Percentiles rank a stretch among this genome's conserved stretches.
phyloP scores from a whole-genome alignment of 129 eudicot genomes.

The Pulicaria dysenterica region DNA sequence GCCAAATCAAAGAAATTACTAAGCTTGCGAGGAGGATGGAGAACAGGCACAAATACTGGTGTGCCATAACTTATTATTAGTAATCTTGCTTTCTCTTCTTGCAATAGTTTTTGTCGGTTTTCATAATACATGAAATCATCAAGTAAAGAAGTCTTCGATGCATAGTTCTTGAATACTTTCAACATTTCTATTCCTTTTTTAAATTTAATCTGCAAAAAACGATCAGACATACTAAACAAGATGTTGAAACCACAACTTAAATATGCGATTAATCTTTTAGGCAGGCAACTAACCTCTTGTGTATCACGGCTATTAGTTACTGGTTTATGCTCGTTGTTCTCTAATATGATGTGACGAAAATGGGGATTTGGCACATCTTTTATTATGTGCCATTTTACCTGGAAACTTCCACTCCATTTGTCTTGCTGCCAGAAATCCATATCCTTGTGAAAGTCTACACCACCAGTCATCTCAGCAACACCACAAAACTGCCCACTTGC shows the following conservation, averaged over 20 bases:
- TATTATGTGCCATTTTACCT: constrained; percentile 92
- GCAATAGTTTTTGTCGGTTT: constrained; percentile 73
- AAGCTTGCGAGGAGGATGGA: constrained; percentile 64
- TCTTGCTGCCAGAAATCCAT: constrained; percentile 99
- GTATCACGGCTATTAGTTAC: constrained; percentile 97
- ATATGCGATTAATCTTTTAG: neutral
- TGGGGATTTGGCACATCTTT: constrained; percentile 91
- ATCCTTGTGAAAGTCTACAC: constrained; percentile 76
- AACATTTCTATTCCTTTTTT: constrained; percentile 87
- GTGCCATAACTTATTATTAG: constrained; percentile 53
- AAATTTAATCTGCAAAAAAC: constrained; percentile 59
- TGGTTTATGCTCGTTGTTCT: constrained; percentile 92
- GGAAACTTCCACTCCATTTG: constrained; percentile 95
- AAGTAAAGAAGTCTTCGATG: constrained; percentile 69
- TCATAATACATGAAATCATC: constrained; percentile 96
- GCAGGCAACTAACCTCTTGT: constrained; percentile 64
- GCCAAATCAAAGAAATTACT: constrained; percentile 38
- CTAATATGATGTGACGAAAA: constrained; percentile 80
- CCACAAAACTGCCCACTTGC: constrained; percentile 99
- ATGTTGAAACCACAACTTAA: neutral
- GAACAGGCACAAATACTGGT: constrained; percentile 49
- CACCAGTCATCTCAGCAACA: constrained; percentile 92
- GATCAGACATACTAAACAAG: neutral
- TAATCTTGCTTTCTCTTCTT: constrained; percentile 72
- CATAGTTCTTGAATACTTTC: constrained; percentile 63